phyloP scores from a whole-genome alignment of 192 early-diverging fungal species.

The Entomortierella lignicola region DNA sequence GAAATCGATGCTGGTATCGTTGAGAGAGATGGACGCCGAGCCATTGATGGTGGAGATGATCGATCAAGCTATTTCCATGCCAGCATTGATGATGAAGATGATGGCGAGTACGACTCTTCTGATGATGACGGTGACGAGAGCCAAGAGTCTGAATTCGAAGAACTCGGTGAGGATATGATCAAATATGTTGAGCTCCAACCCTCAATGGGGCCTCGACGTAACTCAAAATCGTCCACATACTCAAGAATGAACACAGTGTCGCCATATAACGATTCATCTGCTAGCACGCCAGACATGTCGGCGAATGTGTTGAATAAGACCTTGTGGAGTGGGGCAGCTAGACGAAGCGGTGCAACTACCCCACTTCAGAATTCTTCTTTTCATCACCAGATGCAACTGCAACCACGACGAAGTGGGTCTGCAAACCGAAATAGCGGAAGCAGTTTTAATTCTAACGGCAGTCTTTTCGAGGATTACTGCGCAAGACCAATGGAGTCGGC shows the following conservation, averaged over 20 bases:
- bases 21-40: conserved; percentile 16
- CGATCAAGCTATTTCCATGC: conserved; percentile 13
- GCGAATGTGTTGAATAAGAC: conserved; percentile 32
- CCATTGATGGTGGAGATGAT: conserved; percentile 28
- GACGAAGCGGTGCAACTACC: conserved; percentile 9
- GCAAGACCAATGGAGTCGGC: too few relatives aligned
- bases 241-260: conserved; percentile 7
- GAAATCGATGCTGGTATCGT: conserved; percentile 6
- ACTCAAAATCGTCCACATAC: conserved; percentile 21
- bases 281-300: conserved; percentile 29
- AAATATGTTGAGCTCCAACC: conserved; percentile 48
- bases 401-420: conserved; percentile 1
- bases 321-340: conserved; percentile 11
- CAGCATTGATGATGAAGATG: background rate
- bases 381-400: background rate
- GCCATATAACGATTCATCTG: background rate
- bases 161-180: conserved; percentile 53
- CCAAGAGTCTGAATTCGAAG: conserved; percentile 46
- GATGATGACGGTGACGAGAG: conserved; percentile 31
- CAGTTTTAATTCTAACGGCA: conserved; percentile 4
- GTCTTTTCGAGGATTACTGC: conserved; percentile 25
- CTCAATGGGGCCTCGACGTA: conserved; percentile 24
- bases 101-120: background rate
- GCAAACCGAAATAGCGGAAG: conserved; percentile 12
- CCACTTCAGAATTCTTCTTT: conserved; percentile 10